phyloP scores from a whole-genome alignment of 176 grass and related monocot species.

The Echinochloa phyllopogon region DNA sequence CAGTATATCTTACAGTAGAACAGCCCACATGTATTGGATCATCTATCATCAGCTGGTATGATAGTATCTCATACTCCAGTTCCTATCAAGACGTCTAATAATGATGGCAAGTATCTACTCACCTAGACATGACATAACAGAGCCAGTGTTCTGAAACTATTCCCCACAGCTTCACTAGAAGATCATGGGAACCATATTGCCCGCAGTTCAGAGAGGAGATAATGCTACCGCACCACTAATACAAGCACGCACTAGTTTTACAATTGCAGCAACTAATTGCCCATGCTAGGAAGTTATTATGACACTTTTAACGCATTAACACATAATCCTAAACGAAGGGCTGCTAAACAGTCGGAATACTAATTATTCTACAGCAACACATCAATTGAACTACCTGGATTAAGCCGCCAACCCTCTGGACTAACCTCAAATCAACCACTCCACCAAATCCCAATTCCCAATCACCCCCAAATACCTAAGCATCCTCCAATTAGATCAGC shows the following conservation, averaged over 20 bases:
- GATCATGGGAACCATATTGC: not conserved
- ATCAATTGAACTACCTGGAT: constrained; percentile 33
- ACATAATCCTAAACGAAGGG: not conserved
- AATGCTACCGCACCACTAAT: constrained; percentile 15
- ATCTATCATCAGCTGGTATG: constrained; percentile 12
- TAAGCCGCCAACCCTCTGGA: constrained; percentile 30
- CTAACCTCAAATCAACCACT: constrained; percentile 29
- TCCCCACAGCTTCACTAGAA: not conserved
- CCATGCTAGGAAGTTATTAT: not conserved
- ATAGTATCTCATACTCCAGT: constrained; percentile 9
- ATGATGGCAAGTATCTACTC: constrained; percentile 15
- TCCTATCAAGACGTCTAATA: not conserved
- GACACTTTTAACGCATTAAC: not conserved
- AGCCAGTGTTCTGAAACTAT: not conserved
- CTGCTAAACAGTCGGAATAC: not conserved
- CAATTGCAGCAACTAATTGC: not conserved
- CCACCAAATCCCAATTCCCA: constrained; percentile 21
- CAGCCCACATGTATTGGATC: not conserved
- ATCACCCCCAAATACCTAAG: constrained; percentile 1
- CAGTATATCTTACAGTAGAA: not conserved
- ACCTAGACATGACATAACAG: not conserved
- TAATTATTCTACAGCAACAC: not conserved
- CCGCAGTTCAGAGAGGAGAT: constrained; percentile 5
- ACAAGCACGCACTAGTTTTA: constrained; percentile 21
- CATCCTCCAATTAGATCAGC: constrained; percentile 26